Base-by-base conservation (phyloP, 345 rosid species). In the Sisymbrium irio region DNA sequence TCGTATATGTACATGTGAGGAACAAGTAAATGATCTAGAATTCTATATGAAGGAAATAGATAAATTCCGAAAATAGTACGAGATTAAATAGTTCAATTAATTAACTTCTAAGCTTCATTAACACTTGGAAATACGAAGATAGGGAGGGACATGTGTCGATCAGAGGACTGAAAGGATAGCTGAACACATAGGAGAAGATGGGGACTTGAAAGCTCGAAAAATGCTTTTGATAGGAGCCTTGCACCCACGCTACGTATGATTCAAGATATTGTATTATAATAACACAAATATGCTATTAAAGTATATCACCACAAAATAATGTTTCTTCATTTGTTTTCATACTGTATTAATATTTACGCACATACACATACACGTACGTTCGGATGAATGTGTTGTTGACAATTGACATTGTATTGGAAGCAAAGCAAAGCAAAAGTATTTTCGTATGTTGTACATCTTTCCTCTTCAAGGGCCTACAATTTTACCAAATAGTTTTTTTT, bases 231-330 rank as follows among this genome's bases (percentile, higher is more conserved):
- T 63, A 19, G 86, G 63, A 81, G 70, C 89, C 91, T 84, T 90
- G 87, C 91, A 88, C 90, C 95, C 74, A 72, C 87, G 81, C 84
- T 81, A 85, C 87, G 91, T 83, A 85, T 87, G 35, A 56, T 56
- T 65, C 75, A 57, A 76, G 39, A 54, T 50, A 42, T 35, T 25
- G 8, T 49, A 19, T 13, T 65, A 8, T n/a, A 35, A 18, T 28
- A 17, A 35, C 11, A 46, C 19, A 35, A 62, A 18, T 50, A 49
- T 49, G 3, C 13, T 20, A 20, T 19, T 19, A 19, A 51, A 51
- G 12, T 54, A 28, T 54, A 6, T n/a, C 12, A 55, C 30, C 12
- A 28, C 59, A 28, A 27, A 25, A 54, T 7, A 9, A 4, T n/a
- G 40, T 33, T 72, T 65, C 50, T 56, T 46, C 18, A 27, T 27